phyloP scores from a whole-genome alignment of 2,329 filamentous ascomycete species.

The Colletotrichum musae region DNA sequence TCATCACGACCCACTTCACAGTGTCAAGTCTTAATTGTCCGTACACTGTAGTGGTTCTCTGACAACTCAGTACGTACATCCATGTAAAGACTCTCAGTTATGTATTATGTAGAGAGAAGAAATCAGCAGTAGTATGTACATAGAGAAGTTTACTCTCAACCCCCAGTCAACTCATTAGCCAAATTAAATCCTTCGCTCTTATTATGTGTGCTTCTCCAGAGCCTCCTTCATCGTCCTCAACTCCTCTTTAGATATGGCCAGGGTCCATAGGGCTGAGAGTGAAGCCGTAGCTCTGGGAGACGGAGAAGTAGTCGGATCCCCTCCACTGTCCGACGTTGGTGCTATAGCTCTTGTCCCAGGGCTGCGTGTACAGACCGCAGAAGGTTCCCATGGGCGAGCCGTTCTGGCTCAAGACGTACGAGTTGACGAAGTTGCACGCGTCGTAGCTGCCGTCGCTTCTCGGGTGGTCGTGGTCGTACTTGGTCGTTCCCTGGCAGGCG shows the following conservation, averaged over 20 bases:
- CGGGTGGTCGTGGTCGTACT: slow-evolving; percentile 28
- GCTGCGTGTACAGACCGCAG: slow-evolving; percentile 31
- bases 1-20: too few relatives aligned
- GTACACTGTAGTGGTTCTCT: too few relatives aligned
- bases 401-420: slow-evolving; percentile 30
- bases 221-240: background rate
- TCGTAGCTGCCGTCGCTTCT: slow-evolving; percentile 28
- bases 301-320: slow-evolving; percentile 23
- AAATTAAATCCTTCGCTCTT: too few relatives aligned
- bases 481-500: slow-evolving; percentile 26
- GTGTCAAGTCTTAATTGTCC: too few relatives aligned
- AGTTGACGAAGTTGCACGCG: slow-evolving; percentile 37
- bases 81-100: too few relatives aligned
- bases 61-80: too few relatives aligned
- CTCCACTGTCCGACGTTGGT: slow-evolving; percentile 36
- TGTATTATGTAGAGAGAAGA: too few relatives aligned
- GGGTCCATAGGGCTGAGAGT: background rate
- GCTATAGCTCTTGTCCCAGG: slow-evolving; percentile 32
- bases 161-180: too few relatives aligned
- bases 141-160: too few relatives aligned
- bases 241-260: background rate
- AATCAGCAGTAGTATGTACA: too few relatives aligned
- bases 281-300: slow-evolving; percentile 32
- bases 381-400: slow-evolving; percentile 18
- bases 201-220: background rate